Conservation (phyloP, 2,329 filamentous ascomycete species). For the Botrytis squamosa region DNA sequence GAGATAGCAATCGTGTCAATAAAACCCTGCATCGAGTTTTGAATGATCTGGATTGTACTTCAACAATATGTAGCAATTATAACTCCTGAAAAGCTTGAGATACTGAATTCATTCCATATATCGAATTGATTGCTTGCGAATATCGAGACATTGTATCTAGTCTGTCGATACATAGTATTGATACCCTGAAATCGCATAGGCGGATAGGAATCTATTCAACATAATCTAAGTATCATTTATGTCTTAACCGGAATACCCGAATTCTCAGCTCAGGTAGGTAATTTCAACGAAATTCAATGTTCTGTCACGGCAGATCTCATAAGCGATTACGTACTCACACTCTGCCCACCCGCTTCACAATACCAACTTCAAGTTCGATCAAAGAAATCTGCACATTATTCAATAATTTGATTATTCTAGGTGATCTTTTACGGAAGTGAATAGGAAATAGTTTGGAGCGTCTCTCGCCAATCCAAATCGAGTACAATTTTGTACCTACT, state of each 20-base stretch:
- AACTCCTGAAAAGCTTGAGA: too few species aligned
- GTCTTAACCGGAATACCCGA: too few species aligned
- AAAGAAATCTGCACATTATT: neutral
- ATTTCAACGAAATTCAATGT: neutral
- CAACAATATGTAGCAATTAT: too few species aligned
- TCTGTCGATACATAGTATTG: too few species aligned
- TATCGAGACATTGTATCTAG: too few species aligned
- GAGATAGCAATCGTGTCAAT: too few species aligned
- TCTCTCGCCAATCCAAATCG: neutral
- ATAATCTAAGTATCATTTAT: neutral
- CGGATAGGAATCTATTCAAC: too few species aligned
- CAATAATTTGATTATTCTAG: neutral
- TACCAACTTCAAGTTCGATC: neutral
- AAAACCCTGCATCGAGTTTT: too few species aligned
- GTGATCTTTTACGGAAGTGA: neutral
- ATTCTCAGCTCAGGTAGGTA: neutral
- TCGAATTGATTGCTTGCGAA: too few species aligned
- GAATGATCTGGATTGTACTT: too few species aligned
- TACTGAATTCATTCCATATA: too few species aligned
- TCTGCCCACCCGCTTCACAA: neutral
- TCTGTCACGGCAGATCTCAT: neutral
- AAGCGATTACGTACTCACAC: neutral
- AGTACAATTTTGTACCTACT: neutral
- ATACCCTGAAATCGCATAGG: too few species aligned
- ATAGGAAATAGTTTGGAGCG: neutral